phyloP scores from a whole-genome alignment of 495 filamentous ascomycete species.

The Penicillium argentinense region DNA sequence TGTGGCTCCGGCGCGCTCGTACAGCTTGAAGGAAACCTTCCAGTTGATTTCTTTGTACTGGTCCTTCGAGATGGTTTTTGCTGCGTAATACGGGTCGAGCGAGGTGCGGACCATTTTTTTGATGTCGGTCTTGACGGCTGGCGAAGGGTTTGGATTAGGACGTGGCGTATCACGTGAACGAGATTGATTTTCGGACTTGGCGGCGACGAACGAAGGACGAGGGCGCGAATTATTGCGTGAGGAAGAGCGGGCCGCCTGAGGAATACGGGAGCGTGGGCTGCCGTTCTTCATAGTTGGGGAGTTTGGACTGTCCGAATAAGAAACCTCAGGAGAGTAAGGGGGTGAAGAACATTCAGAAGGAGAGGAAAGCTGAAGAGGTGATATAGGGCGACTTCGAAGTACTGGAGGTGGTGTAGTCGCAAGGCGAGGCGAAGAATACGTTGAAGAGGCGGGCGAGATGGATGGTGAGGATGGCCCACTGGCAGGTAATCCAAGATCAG shows the following conservation, averaged over 20 bases:
- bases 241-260: slow-evolving; percentile 31
- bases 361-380: slow-evolving; percentile 68
- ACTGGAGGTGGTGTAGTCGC: slow-evolving; percentile 70
- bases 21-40: slow-evolving; percentile 78
- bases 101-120: slow-evolving; percentile 76
- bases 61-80: slow-evolving; percentile 68
- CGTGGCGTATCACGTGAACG: slow-evolving; percentile 58
- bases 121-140: slow-evolving; percentile 75
- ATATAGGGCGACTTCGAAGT: slow-evolving; percentile 59
- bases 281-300: slow-evolving; percentile 22
- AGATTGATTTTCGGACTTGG: too few species aligned
- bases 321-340: slow-evolving; percentile 53
- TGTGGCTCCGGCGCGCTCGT: slow-evolving; percentile 69
- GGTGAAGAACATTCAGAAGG: slow-evolving; percentile 60
- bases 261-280: slow-evolving; percentile 27
- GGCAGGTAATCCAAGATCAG: slow-evolving; percentile 49
- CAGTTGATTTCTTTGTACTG: slow-evolving; percentile 89
- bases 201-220: slow-evolving; percentile 60
- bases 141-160: slow-evolving; percentile 55
- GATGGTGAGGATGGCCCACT: slow-evolving; percentile 71
- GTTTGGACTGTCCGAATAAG: slow-evolving; percentile 26
- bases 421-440: slow-evolving; percentile 65
- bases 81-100: slow-evolving; percentile 72
- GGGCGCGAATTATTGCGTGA: slow-evolving; percentile 56
- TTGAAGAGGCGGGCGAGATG: slow-evolving; percentile 67